phyloP scores from a whole-genome alignment of 345 rosid species.

The Salix udensis region DNA sequence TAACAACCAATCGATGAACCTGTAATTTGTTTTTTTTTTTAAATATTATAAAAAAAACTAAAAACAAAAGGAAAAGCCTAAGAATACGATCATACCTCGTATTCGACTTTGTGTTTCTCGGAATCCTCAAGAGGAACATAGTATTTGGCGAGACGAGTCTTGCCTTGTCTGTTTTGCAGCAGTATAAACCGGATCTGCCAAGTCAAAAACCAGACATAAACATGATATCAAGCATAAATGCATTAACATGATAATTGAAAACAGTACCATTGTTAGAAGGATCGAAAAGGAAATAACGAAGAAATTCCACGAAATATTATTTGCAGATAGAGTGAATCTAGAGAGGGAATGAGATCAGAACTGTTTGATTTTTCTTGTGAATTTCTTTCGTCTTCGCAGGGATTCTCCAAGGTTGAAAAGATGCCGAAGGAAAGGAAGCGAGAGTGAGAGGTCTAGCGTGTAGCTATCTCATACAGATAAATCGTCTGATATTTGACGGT shows the following conservation, averaged over 20 bases:
- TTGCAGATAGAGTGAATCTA: background rate
- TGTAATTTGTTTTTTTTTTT: slow-evolving; percentile 23
- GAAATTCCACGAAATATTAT: background rate
- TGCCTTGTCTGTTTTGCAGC: slow-evolving; percentile 96
- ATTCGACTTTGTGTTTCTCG: slow-evolving; percentile 97
- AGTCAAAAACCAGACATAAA: background rate
- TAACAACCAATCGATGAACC: slow-evolving; percentile 98
- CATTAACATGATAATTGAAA: background rate
- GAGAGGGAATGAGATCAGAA: background rate
- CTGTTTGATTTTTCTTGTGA: background rate
- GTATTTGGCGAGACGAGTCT: slow-evolving; percentile 98
- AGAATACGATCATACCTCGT: slow-evolving; percentile 53
- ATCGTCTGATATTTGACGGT: background rate
- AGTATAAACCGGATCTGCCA: slow-evolving; percentile 94
- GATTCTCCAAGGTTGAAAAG: background rate
- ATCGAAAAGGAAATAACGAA: background rate
- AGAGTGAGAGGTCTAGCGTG: background rate
- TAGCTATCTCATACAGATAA: background rate
- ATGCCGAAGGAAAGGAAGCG: background rate
- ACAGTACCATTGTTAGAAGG: slow-evolving; percentile 6
- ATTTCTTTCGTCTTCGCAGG: background rate
- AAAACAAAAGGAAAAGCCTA: background rate
- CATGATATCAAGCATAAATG: background rate
- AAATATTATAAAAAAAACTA: background rate
- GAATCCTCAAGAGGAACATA: slow-evolving; percentile 97